phyloP scores from a whole-genome alignment of 495 filamentous ascomycete genomes.

The Hypoxylon cercidicola region DNA sequence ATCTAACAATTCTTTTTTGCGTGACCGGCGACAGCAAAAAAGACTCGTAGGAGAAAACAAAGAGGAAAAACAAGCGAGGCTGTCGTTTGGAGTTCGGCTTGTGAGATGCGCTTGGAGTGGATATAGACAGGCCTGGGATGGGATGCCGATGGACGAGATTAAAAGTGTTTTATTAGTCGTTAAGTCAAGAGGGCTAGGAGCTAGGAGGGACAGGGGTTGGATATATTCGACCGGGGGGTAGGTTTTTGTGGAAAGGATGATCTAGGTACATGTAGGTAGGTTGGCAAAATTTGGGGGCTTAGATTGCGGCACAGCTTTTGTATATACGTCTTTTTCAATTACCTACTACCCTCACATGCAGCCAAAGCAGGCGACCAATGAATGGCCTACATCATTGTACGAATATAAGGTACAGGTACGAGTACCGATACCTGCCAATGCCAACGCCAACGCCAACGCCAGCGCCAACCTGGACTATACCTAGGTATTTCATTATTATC shows the following conservation, averaged over 20 bases:
- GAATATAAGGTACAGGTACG: neutral
- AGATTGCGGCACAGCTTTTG: conserved; percentile 41
- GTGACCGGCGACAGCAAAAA: conserved; percentile 13
- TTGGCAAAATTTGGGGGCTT: conserved; percentile 40
- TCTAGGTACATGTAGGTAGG: too few relatives aligned
- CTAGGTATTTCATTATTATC: neutral
- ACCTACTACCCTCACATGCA: conserved; percentile 19
- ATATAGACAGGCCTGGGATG: neutral
- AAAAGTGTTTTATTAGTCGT: too few relatives aligned
- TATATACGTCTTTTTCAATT: conserved; percentile 28
- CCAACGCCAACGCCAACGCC: too few relatives aligned
- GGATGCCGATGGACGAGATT: conserved; percentile 1
- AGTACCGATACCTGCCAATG: neutral
- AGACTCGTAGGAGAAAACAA: neutral
- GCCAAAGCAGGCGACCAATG: conserved; percentile 24
- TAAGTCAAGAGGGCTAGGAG: too few relatives aligned
- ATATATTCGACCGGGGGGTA: neutral
- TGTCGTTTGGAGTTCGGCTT: conserved; percentile 9
- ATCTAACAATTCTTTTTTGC: conserved; percentile 23
- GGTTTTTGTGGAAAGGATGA: conserved; percentile 9
- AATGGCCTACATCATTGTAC: conserved; percentile 14
- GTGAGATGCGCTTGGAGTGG: conserved; percentile 6
- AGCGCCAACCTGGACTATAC: neutral
- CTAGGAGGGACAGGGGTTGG: conserved; percentile 16
- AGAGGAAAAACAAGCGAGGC: conserved; percentile 7